Base-by-base conservation (phyloP, 169 alveolate species). In the Plasmodium cynomolgi region DNA sequence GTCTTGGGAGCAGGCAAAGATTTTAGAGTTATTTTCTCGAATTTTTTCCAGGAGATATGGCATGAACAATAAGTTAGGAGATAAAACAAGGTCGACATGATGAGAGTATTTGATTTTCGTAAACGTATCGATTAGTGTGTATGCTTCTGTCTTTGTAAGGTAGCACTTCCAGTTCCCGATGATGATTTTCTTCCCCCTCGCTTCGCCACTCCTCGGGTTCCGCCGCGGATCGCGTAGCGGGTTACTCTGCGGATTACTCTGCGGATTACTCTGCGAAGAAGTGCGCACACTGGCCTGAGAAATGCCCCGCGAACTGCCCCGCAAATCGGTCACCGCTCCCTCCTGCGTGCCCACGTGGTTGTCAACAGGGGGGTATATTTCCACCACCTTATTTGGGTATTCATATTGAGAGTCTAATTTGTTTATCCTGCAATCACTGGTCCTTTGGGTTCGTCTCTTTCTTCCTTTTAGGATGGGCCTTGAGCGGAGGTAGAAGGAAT, bases 141-240 rank as follows among this genome's bases (percentile, higher is more conserved):
- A 90, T 26, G 94, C 94, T 90, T 90, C 79, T 81, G 41, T 73
- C 72, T 90, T 90, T 62, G 73, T 41, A 44, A 90, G 74, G 74
- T 90, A 80, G 37, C 94, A 90, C 82, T 90, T 90, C 94, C 94
- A 90, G 56, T 90, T 90, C 4, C 79, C 94, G 72, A 90, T 90
- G n/a, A 90, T 58, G 20, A 90, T 90, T 90, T 79, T 90, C 47
- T 56, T 86, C 83, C 83, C 83, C 26, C 58, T 39, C 13, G 23
- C 33, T 6, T 75, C 7, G 15, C 77, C 39, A 68, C 7, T 23
- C 37, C 41, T 13, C 39, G 13, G 37, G 7, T 13, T 29, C 3
- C 6, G 15, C n/a, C 0, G 33, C 37, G 15, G 37, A 2, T 2
- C 37, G 5, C 17, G 5, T 11, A 11, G 77, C 77, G 5, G 58